phyloP scores from a whole-genome alignment of 1,139 yeast genomes.

The Kurtzmaniella quercitrusa region DNA sequence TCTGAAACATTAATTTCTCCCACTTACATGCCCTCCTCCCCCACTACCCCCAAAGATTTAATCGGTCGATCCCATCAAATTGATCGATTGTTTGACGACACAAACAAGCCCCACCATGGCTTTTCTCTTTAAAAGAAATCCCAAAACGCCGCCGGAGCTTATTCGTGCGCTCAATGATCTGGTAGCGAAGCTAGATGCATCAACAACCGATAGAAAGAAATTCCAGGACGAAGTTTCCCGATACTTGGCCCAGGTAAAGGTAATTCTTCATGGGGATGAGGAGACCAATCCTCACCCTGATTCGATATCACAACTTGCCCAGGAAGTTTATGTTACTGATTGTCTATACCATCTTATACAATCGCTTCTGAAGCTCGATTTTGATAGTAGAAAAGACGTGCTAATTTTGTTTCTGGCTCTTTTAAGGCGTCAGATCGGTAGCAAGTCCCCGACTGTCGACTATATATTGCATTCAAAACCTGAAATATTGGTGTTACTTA shows the following conservation, averaged over 20 bases:
- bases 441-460: constrained; percentile 82
- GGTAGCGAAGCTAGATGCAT: constrained; percentile 56
- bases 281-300: constrained; percentile 70
- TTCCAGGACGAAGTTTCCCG: constrained; percentile 76
- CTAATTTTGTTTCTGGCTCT: constrained; percentile 68
- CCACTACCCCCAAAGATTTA: background rate
- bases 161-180: constrained; percentile 74
- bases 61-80: background rate
- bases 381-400: constrained; percentile 87
- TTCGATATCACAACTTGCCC: constrained; percentile 66
- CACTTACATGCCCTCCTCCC: background rate
- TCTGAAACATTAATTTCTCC: background rate
- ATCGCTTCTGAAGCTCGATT: constrained; percentile 64
- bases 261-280: constrained; percentile 73
- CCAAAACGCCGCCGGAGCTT: constrained; percentile 86
- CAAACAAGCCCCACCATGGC: constrained; percentile 49
- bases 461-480: constrained; percentile 63
- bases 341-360: constrained; percentile 57
- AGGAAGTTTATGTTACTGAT: constrained; percentile 73
- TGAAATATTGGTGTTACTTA: constrained; percentile 55
- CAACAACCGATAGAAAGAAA: constrained; percentile 53
- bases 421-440: constrained; percentile 74
- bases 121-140: constrained; percentile 83
- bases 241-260: constrained; percentile 61
- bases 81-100: background rate